A percentile compares a stretch with the other conserved stretches of the same genome.
phyloP scores from a whole-genome alignment of 352 stramenopile genomes.

The Phytophthora europaea region DNA sequence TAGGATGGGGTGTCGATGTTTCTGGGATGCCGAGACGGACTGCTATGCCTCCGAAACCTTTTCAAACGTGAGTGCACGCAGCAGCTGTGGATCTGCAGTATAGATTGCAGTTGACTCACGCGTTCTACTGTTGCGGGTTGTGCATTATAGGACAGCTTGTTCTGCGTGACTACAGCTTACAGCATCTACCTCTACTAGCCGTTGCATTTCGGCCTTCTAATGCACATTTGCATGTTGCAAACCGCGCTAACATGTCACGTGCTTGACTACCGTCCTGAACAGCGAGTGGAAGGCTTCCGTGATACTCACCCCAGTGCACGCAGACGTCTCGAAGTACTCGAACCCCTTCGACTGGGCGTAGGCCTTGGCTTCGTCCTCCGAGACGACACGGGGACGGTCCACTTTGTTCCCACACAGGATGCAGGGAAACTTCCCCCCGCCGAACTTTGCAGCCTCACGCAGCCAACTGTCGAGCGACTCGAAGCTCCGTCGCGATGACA shows the following conservation, averaged over 20 bases:
- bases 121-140: not conserved
- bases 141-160: conserved; percentile 83
- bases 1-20: conserved; percentile 92
- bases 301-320: conserved; percentile 89
- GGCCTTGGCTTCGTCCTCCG: conserved; percentile 77
- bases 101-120: not conserved
- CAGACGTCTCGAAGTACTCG: conserved; percentile 95
- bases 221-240: conserved; percentile 5
- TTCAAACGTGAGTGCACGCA: conserved; percentile 72
- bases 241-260: conserved; percentile 31
- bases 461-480: conserved; percentile 91
- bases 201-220: not conserved
- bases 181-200: conserved; percentile 90
- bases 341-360: conserved; percentile 86
- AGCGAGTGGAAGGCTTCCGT: conserved; percentile 87
- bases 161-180: conserved; percentile 91
- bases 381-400: conserved; percentile 80
- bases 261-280: conserved; percentile 73
- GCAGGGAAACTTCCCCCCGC: conserved; percentile 87
- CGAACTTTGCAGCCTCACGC: conserved; percentile 89
- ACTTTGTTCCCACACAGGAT: conserved; percentile 94
- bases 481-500: conserved; percentile 82
- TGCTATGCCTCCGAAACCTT: conserved; percentile 92
- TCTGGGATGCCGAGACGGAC: conserved; percentile 92
- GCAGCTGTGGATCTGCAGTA: not conserved